These are phyloP conservation scores for Annulohypoxylon moriforme DNA, from an alignment of 495 filamentous ascomycete genomes.

Conservation along the genomic window DNA sequence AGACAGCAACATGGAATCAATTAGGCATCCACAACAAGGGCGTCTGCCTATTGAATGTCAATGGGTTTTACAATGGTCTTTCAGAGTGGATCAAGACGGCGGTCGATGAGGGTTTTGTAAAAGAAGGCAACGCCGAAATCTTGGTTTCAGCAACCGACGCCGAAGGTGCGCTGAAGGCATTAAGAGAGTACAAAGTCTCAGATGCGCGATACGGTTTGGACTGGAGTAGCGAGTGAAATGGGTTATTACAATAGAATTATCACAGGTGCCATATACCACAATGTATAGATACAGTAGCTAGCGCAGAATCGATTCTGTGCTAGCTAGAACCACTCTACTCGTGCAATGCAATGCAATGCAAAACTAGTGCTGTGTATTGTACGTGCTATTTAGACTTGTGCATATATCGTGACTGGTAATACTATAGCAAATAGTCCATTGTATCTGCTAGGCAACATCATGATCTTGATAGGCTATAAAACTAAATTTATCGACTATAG, in stretches of 20 bases:
- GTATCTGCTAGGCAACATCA: neutral
- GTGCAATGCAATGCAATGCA: slow-evolving; percentile 6
- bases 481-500: neutral
- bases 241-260: slow-evolving; percentile 29
- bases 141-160: slow-evolving; percentile 77
- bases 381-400: neutral
- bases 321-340: neutral
- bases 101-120: slow-evolving; percentile 81
- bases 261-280: slow-evolving; percentile 8
- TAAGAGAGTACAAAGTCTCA: slow-evolving; percentile 80
- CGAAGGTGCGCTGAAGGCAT: slow-evolving; percentile 74
- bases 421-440: neutral
- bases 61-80: slow-evolving; percentile 91
- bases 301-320: slow-evolving; percentile 5
- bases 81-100: slow-evolving; percentile 83
- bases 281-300: slow-evolving; percentile 28
- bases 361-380: slow-evolving; percentile 8
- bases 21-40: slow-evolving; percentile 89
- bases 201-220: slow-evolving; percentile 80
- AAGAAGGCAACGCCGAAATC: slow-evolving; percentile 73
- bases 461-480: neutral
- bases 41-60: slow-evolving; percentile 84
- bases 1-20: slow-evolving; percentile 98
- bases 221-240: slow-evolving; percentile 74
- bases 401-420: slow-evolving; percentile 5